These are phyloP conservation scores for Torulaspora indica DNA, from an alignment of 805 yeast genomes.

Conservation along the genomic window DNA sequence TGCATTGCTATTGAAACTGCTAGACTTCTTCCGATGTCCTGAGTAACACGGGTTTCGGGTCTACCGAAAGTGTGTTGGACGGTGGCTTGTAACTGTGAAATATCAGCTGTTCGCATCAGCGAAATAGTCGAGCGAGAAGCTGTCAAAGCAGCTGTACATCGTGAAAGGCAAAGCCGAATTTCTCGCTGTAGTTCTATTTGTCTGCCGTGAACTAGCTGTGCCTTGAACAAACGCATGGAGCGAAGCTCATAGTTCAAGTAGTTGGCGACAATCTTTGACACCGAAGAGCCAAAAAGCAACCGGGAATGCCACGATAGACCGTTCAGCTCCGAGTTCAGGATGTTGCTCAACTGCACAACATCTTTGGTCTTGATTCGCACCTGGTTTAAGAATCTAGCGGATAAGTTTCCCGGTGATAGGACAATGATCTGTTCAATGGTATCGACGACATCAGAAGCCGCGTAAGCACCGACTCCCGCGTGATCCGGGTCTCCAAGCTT, in stretches of 20 bases:
- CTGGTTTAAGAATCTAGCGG: background rate
- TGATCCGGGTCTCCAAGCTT: background rate
- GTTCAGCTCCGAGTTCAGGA: background rate
- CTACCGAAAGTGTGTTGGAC: background rate
- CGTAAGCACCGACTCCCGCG: background rate
- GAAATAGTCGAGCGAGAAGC: constrained; percentile 3
- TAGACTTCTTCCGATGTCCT: background rate
- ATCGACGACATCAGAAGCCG: constrained; percentile 5
- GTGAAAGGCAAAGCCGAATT: background rate
- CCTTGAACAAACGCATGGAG: background rate
- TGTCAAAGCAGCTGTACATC: constrained; percentile 3
- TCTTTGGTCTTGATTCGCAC: background rate
- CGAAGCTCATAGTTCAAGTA: constrained; percentile 5
- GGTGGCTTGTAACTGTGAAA: background rate
- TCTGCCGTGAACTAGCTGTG: too few species aligned
- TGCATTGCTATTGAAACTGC: constrained; percentile 4
- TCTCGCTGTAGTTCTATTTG: background rate
- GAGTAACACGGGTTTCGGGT: background rate
- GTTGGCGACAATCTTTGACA: constrained; percentile 1
- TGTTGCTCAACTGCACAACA: background rate
- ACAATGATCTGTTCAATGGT: constrained; percentile 7
- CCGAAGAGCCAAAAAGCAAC: constrained; percentile 5
- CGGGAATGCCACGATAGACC: constrained; percentile 3
- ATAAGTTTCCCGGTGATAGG: background rate
- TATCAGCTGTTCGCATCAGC: constrained; percentile 1